Percentiles rank a stretch among this genome's conserved stretches.
These are phyloP conservation scores for Lithospermum erythrorhizon DNA, from an alignment of 257 asterid genomes.

Conservation along the genomic window DNA sequence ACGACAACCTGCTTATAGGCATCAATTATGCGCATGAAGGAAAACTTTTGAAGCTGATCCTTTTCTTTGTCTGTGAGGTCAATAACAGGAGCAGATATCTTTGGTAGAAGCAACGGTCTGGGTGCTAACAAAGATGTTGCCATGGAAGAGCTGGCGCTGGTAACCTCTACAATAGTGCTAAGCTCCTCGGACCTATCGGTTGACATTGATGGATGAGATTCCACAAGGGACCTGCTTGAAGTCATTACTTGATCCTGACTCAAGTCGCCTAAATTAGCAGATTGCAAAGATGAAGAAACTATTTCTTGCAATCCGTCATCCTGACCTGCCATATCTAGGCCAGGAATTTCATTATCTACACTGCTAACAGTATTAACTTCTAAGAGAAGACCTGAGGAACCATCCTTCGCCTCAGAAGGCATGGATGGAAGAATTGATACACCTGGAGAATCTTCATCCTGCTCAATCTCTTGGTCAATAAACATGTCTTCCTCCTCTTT, in stretches of 20 bases:
- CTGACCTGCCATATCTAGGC: slow-evolving; percentile 45
- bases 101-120: slow-evolving; percentile 66
- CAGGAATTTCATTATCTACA: slow-evolving; percentile 62
- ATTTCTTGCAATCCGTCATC: slow-evolving; percentile 32
- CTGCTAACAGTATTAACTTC: slow-evolving; percentile 35
- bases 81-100: slow-evolving; percentile 78
- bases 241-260: slow-evolving; percentile 37
- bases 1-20: slow-evolving; percentile 73
- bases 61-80: slow-evolving; percentile 61
- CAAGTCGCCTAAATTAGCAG: slow-evolving; percentile 45
- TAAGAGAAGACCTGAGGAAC: slow-evolving; percentile 23
- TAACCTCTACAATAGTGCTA: slow-evolving; percentile 56
- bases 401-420: slow-evolving; percentile 37
- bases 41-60: slow-evolving; percentile 65
- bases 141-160: slow-evolving; percentile 45
- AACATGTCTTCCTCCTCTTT: slow-evolving; percentile 34
- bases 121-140: slow-evolving; percentile 45
- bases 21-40: slow-evolving; percentile 70
- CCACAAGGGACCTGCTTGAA: slow-evolving; percentile 32
- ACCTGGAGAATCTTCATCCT: slow-evolving; percentile 21
- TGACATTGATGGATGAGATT: slow-evolving; percentile 52
- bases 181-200: slow-evolving; percentile 86
- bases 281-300: slow-evolving; percentile 26
- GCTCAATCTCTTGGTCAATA: slow-evolving; percentile 31
- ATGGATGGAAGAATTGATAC: slow-evolving; percentile 32